Evolutionary conservation across 306 rosid genomes (phyloP), one percentile per base, ranked within the genome.

Genomic region (Hylodesmum podocarpum): DNA sequence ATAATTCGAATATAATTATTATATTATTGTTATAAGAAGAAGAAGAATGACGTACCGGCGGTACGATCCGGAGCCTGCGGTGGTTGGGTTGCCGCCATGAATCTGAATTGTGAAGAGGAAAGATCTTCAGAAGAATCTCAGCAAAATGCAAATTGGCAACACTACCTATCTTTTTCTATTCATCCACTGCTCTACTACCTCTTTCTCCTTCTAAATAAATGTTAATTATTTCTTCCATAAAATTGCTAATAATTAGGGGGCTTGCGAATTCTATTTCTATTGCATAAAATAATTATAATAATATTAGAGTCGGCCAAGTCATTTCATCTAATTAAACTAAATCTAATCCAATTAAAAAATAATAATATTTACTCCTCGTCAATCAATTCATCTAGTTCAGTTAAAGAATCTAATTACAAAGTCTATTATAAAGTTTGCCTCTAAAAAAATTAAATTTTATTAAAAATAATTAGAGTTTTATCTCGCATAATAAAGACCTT

Each of bases 61-160:
- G 88, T 75, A 84, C 81, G 92, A 89, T 89, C 94, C 41, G 91
- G 80, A 66, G 57, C 85, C 70, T 84, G 92, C 28, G 85, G 78
- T 61, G 82, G 73, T 84, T 84, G 88, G 82, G 81, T 82, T 87
- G 97, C 91, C 85, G 94, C 97, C 97, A 91, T 91, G 89, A 84
- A 88, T 77, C 83, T 67, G 66, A 55, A 65, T 58, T 63, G 76
- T 67, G 66, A 55, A 65, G 65, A 70, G 76, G 78, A 65, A 90
- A 75, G 90, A 90, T 72, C 75, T 80, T 73, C 43, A 72, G 65
- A 66, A 37, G 50, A 55, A 55, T 84, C 86, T 84, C 82, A 74
- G 57, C 83, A 54, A 34, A 83, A 51, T 36, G 74, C 63, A 70
- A 41, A 75, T 71, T 74, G 51, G 44, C 14, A 50, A 29, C 59